Percentiles rank a stretch among this genome's conserved stretches.
Conservation (phyloP, 2,329 filamentous ascomycete genomes). For the Nothomitra cinnamomea region DNA sequence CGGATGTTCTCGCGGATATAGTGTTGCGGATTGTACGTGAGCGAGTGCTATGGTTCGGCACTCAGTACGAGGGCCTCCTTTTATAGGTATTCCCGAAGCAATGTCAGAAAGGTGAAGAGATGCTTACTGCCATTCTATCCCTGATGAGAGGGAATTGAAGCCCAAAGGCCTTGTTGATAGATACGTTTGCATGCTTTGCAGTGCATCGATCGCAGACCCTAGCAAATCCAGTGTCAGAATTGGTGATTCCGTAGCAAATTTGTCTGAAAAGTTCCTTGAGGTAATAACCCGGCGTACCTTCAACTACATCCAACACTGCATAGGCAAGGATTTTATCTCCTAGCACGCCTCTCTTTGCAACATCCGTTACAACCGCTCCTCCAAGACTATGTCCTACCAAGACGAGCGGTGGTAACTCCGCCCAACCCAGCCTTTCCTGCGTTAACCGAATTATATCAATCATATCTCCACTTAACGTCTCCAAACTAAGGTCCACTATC, state of each 20-base stretch:
- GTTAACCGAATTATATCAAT: slow-evolving; percentile 51
- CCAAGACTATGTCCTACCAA: slow-evolving; percentile 87
- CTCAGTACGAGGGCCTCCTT: not conserved
- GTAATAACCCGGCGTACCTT: slow-evolving; percentile 31
- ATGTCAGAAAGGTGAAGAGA: not conserved
- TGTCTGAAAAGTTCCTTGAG: not conserved
- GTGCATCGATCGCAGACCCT: slow-evolving; percentile 81
- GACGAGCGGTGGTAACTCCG: slow-evolving; percentile 52
- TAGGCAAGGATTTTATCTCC: slow-evolving; percentile 61
- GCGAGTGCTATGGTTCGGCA: slow-evolving; percentile 35
- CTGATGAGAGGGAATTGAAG: slow-evolving; percentile 61
- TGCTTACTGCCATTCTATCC: slow-evolving; percentile 73
- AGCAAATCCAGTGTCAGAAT: not conserved
- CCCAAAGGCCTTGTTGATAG: slow-evolving; percentile 62
- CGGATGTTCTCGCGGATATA: slow-evolving; percentile 69
- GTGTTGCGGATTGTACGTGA: slow-evolving; percentile 74
- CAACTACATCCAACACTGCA: slow-evolving; percentile 85
- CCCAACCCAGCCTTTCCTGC: slow-evolving; percentile 53
- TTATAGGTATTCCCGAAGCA: no score
- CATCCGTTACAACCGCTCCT: slow-evolving; percentile 74
- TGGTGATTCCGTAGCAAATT: not conserved
- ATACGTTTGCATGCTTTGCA: slow-evolving; percentile 88
- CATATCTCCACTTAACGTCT: slow-evolving; percentile 58
- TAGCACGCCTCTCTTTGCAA: slow-evolving; percentile 51
- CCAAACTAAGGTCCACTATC: slow-evolving; percentile 50